These are phyloP conservation scores for Neckera pumila DNA, from an alignment of 225 moss, liverwort and hornwort genomes.

Conservation along the genomic window DNA sequence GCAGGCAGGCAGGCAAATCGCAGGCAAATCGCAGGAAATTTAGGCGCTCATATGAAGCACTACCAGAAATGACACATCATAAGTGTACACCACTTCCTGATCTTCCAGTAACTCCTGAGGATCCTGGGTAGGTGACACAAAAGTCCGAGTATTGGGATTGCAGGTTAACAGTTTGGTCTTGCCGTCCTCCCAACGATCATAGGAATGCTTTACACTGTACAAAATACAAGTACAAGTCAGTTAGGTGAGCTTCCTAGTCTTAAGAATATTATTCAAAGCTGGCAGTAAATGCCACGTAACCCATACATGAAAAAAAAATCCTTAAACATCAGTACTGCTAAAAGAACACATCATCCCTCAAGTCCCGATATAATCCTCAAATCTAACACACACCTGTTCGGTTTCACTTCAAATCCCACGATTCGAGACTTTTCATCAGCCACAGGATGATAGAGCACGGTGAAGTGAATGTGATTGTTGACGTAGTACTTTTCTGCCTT, in stretches of 20 bases:
- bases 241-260: not conserved
- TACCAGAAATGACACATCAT: constrained; percentile 65
- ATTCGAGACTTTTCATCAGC: constrained; percentile 46
- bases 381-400: constrained; percentile 29
- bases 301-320: no score
- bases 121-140: constrained; percentile 19
- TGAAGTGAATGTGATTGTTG: constrained; percentile 66
- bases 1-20: not conserved
- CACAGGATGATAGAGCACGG: constrained; percentile 50
- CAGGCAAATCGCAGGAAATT: not conserved
- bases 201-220: constrained; percentile 57
- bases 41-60: not conserved
- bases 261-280: not conserved
- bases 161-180: constrained; percentile 39
- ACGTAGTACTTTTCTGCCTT: constrained; percentile 44
- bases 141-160: constrained; percentile 63
- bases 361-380: not conserved
- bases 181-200: constrained; percentile 32
- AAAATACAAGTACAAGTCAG: not conserved
- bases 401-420: constrained; percentile 76
- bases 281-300: not conserved
- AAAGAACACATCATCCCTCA: not conserved
- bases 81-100: constrained; percentile 57
- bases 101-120: constrained; percentile 56
- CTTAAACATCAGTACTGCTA: not conserved